A percentile compares a stretch with the other conserved stretches of the same genome.
These are phyloP conservation scores for Russula olivacea DNA, from an alignment of 768 basidiomycete genomes.

Conservation along the genomic window DNA sequence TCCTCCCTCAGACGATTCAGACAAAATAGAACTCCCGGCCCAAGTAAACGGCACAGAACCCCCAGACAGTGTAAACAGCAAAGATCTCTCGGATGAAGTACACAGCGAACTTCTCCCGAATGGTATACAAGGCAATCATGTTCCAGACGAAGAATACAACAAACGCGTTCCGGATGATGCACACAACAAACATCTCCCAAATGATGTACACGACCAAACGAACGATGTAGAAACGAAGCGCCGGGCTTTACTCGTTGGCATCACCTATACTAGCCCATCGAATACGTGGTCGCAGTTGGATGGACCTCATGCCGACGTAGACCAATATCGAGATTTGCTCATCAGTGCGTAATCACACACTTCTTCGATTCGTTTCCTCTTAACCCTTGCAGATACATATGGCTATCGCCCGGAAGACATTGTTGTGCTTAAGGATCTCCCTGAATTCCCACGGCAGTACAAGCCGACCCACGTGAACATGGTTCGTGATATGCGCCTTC, in stretches of 20 bases:
- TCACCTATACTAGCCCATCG: conserved; percentile 9
- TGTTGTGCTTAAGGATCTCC: conserved; percentile 19
- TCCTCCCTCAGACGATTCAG: not conserved
- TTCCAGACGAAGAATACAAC: too few relatives aligned
- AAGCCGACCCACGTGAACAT: conserved; percentile 23
- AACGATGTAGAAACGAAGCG: not conserved
- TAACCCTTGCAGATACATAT: conserved; percentile 14
- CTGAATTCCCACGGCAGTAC: not conserved
- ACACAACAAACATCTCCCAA: too few relatives aligned
- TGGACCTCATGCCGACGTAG: conserved; percentile 22
- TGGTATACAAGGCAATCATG: too few relatives aligned
- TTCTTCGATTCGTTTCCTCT: too few relatives aligned
- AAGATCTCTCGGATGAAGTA: too few relatives aligned
- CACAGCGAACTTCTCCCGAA: too few relatives aligned
- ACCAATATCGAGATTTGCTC: conserved; percentile 14
- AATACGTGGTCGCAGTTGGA: conserved; percentile 6
- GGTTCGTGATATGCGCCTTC: not conserved
- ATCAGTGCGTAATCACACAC: not conserved
- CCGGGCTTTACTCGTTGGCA: conserved; percentile 26
- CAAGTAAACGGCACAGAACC: not conserved
- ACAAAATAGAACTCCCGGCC: not conserved
- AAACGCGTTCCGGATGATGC: too few relatives aligned
- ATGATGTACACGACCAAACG: too few relatives aligned
- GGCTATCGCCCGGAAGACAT: conserved; percentile 21
- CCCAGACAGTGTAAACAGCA: not conserved